Conservation (phyloP, 345 rosid species). For the Gossypium mustelinum region DNA sequence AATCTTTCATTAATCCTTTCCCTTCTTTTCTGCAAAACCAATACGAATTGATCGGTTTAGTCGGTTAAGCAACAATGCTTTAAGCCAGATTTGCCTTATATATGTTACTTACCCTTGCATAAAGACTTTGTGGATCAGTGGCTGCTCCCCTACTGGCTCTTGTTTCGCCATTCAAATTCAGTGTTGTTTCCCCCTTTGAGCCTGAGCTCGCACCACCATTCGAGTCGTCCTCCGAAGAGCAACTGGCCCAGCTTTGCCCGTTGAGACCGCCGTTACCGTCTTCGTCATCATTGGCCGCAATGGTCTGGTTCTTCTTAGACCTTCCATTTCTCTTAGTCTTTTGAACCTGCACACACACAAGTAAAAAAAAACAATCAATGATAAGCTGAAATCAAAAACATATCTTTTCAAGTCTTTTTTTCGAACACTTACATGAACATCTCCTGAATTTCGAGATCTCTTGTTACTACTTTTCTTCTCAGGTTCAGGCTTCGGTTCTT, state of each 20-base stretch:
- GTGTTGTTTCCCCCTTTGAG: slow-evolving; percentile 34
- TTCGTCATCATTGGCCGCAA: slow-evolving; percentile 30
- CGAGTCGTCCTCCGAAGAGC: slow-evolving; percentile 55
- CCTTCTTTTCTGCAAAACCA: slow-evolving; percentile 66
- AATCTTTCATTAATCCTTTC: slow-evolving; percentile 83
- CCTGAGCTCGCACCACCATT: slow-evolving; percentile 37
- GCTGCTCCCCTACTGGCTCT: slow-evolving; percentile 78
- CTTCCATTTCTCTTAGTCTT: slow-evolving; percentile 41
- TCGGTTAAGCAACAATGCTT: background rate
- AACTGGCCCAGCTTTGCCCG: slow-evolving; percentile 37
- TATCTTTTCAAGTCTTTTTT: too few relatives aligned
- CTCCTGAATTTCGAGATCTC: slow-evolving; percentile 39
- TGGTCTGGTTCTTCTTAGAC: slow-evolving; percentile 34
- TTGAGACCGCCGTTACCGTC: slow-evolving; percentile 30
- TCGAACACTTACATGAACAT: slow-evolving; percentile 38
- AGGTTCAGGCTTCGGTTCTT: slow-evolving; percentile 25
- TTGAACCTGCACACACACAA: slow-evolving; percentile 26
- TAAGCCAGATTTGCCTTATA: background rate
- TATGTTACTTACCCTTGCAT: slow-evolving; percentile 54
- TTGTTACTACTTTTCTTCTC: slow-evolving; percentile 47
- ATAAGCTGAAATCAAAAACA: too few relatives aligned
- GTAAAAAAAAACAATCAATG: slow-evolving; percentile 9
- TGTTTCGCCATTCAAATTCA: slow-evolving; percentile 57
- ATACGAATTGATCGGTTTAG: background rate
- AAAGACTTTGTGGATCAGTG: slow-evolving; percentile 79